Evolutionary conservation across 768 basidiomycete species (phyloP).

Genomic region (Hericium coralloides): DNA sequence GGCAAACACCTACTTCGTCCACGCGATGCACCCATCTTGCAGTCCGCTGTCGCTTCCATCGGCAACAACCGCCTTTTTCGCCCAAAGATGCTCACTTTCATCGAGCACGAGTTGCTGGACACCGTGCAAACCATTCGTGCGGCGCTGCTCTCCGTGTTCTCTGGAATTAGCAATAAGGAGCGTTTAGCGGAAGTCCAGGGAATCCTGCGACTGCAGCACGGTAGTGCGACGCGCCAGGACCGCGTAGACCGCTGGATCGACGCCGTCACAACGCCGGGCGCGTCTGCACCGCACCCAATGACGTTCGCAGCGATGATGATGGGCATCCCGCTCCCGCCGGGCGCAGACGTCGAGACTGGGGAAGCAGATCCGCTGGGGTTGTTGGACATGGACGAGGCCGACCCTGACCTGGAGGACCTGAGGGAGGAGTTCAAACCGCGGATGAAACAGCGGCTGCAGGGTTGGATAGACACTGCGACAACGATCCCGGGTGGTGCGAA

Average conservation of each 20-base stretch:
- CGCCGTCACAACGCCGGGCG: constrained; percentile 31
- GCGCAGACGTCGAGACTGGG: constrained; percentile 27
- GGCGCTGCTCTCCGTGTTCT: constrained; percentile 38
- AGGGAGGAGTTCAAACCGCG: constrained; percentile 52
- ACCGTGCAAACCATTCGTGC: constrained; percentile 33
- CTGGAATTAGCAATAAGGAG: constrained; percentile 32
- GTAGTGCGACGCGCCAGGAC: constrained; percentile 31
- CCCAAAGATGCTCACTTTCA: constrained; percentile 29
- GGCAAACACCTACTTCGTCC: constrained; percentile 53
- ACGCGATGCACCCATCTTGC: constrained; percentile 40
- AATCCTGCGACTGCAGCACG: constrained; percentile 33
- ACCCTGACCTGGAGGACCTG: constrained; percentile 51
- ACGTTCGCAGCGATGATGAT: constrained; percentile 62
- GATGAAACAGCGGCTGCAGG: constrained; percentile 46
- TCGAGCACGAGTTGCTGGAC: constrained; percentile 46
- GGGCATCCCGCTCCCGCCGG: constrained; percentile 35
- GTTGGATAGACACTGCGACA: constrained; percentile 39
- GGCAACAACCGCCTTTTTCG: constrained; percentile 19
- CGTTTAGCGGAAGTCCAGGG: constrained; percentile 35
- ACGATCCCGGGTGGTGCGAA: constrained; percentile 30
- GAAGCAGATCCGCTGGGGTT: constrained; percentile 40
- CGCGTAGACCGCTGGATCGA: constrained; percentile 48
- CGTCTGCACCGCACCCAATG: constrained; percentile 37
- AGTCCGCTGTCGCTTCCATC: constrained; percentile 34
- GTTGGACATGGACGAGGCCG: constrained; percentile 41